Base-by-base conservation (phyloP, 2,329 filamentous ascomycete genomes). In the Bimuria novae-zelandiae region DNA sequence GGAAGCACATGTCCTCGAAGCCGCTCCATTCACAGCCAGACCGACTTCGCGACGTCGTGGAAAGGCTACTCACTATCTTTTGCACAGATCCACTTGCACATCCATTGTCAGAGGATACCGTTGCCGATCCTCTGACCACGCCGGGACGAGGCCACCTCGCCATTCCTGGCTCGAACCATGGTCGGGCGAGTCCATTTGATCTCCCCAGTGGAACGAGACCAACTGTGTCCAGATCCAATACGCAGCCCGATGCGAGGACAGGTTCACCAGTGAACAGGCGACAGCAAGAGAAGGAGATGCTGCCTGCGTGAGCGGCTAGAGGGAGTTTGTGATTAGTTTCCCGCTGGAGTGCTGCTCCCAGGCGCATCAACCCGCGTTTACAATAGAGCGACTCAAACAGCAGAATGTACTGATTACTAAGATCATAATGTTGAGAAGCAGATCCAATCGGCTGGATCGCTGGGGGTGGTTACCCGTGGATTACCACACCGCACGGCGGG, bases 11-110 rank as follows among this genome's bases (percentile, higher is more conserved):
- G 12, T 32, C 62, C 0, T 63, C 57, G 0, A 64, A 64, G 36
- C 61, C 72, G 4, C 62, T 82, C 4, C 70, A 75, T 41, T 59
- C 67, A 11, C 72, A 76, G n/a, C 68, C 72, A 0, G 76, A 78
- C 36, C 65, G 62, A n/a, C 59, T 82, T 32, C 72, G 78, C 16
- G 77, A 81, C 43, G 71, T 75, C 0, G 79, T 80, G 1, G 79
- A 82, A 46, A 72, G 70, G 54, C 61, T 82, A 1, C 66, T 82
- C 1, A 67, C 61, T 0, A 69, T 81, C 4, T 81, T 79, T 51
- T 78, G 78, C 50, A 70, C 55, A 7, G 78, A 82, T 61, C 78
- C 78, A 4, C 57, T 79, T 5, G 59, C 63, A 7, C 55, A 65
- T 27, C 59, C 63, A 1, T 29, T 62, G 10, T 56, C 61, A 2